Conservation (phyloP, 2,329 filamentous ascomycete species). For the Diaporthe ilicicola region DNA sequence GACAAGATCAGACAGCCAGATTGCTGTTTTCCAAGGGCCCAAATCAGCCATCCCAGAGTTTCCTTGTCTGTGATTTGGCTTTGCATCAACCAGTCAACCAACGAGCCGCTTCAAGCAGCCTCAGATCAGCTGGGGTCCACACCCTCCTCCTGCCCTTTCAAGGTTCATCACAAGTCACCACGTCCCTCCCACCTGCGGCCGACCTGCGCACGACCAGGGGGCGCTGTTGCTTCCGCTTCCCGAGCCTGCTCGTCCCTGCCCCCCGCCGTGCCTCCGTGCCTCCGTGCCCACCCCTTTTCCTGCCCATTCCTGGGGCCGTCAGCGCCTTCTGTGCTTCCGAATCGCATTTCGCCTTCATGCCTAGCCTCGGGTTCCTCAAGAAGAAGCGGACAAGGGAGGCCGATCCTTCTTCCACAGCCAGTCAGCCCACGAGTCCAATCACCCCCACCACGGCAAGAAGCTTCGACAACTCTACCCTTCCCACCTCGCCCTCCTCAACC, state of each 20-base stretch:
- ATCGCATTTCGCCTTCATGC: conserved; percentile 66
- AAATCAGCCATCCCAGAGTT: conserved; percentile 19
- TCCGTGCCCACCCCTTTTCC: conserved; percentile 29
- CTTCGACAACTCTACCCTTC: conserved; percentile 54
- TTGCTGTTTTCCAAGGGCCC: conserved; percentile 18
- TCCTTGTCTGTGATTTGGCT: conserved; percentile 32
- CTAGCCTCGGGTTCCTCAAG: conserved; percentile 94
- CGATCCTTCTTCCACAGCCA: conserved; percentile 69
- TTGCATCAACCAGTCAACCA: conserved; percentile 26
- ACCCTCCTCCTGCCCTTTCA: conserved; percentile 22
- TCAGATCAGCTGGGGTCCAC: conserved; percentile 23
- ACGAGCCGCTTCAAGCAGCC: conserved; percentile 24
- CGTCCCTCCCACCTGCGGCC: conserved; percentile 23
- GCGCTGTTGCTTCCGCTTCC: conserved; percentile 27
- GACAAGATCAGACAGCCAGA: conserved; percentile 9
- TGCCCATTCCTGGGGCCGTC: conserved; percentile 28
- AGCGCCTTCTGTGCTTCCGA: conserved; percentile 31
- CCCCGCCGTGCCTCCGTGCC: conserved; percentile 27
- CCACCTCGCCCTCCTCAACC: conserved; percentile 45
- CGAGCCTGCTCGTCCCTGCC: conserved; percentile 31
- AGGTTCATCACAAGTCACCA: conserved; percentile 21
- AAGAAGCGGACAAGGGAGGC: conserved; percentile 98
- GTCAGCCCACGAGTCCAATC: conserved; percentile 70
- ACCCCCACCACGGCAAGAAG: conserved; percentile 65
- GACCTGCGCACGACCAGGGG: conserved; percentile 26